These are phyloP conservation scores for Chalciporus piperatoides DNA, from an alignment of 1,284 basidiomycete species.

Conservation along the genomic window DNA sequence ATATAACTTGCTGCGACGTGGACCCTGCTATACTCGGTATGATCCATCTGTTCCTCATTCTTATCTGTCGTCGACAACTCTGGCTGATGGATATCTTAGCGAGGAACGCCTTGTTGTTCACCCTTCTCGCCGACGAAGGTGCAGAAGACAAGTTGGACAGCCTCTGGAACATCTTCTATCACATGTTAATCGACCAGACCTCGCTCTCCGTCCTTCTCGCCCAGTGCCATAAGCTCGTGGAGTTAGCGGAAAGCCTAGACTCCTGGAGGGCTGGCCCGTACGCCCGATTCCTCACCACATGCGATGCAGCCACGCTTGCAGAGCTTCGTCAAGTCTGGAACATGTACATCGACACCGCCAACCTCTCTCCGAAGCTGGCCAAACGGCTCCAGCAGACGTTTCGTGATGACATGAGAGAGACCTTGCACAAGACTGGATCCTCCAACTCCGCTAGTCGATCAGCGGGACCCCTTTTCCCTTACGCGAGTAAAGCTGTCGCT, in stretches of 20 bases:
- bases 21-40: slow-evolving; percentile 56
- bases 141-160: slow-evolving; percentile 13
- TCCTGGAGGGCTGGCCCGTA: slow-evolving; percentile 45
- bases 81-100: slow-evolving; percentile 26
- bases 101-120: slow-evolving; percentile 38
- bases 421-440: background rate
- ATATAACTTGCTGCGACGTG: slow-evolving; percentile 59
- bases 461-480: slow-evolving; percentile 35
- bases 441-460: slow-evolving; percentile 31
- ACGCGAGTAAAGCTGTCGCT: slow-evolving; percentile 14
- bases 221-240: slow-evolving; percentile 45
- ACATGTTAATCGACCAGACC: slow-evolving; percentile 46
- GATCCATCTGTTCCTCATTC: slow-evolving; percentile 1
- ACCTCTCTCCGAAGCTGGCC: slow-evolving; percentile 14
- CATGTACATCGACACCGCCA: slow-evolving; percentile 30
- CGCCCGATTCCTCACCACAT: slow-evolving; percentile 35
- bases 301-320: slow-evolving; percentile 37
- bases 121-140: slow-evolving; percentile 35
- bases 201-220: slow-evolving; percentile 37
- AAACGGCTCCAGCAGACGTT: slow-evolving; percentile 21
- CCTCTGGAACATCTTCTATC: slow-evolving; percentile 56
- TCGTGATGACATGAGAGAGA: slow-evolving; percentile 10
- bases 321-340: slow-evolving; percentile 44
- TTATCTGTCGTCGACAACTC: background rate
- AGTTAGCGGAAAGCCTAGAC: slow-evolving; percentile 34